Percentiles rank a stretch among this genome's conserved stretches.
Conservation (phyloP, 139 green algal species). For the Volvox africanus region DNA sequence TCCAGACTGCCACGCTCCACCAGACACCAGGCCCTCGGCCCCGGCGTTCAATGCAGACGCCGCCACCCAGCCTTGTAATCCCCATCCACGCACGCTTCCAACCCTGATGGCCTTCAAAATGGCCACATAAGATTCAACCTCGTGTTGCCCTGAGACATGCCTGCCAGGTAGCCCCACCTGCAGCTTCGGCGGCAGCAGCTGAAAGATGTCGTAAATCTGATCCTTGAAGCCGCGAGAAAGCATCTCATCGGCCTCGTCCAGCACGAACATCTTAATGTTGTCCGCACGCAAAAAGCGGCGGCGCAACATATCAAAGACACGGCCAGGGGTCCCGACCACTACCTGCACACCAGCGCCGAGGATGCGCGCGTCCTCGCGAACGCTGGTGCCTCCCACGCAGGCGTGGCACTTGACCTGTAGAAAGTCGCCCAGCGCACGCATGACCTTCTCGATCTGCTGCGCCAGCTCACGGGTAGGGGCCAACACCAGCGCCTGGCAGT, state of each 20-base stretch:
- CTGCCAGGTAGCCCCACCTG: constrained; percentile 73
- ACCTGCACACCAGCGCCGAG: constrained; percentile 87
- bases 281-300: constrained; percentile 91
- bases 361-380: constrained; percentile 98
- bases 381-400: constrained; percentile 97
- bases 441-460: constrained; percentile 99
- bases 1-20: too few relatives aligned
- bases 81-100: too few relatives aligned
- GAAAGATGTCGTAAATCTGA: constrained; percentile 99
- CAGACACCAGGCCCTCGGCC: too few relatives aligned
- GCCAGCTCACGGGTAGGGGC: constrained; percentile 98
- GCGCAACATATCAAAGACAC: constrained; percentile 99
- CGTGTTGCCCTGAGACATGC: too few relatives aligned
- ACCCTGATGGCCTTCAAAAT: too few relatives aligned
- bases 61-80: too few relatives aligned
- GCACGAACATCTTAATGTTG: constrained; percentile 95
- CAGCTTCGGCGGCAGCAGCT: constrained; percentile 98
- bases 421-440: constrained; percentile 98
- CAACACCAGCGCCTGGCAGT: constrained; percentile 98
- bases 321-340: constrained; percentile 97
- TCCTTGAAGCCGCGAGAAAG: constrained; percentile 99
- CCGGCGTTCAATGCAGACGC: too few relatives aligned
- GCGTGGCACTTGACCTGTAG: constrained; percentile 99
- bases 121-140: too few relatives aligned
- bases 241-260: constrained; percentile 99